Evolutionary conservation across 768 basidiomycete genomes (phyloP).

Genomic region (Collybia sp.): DNA sequence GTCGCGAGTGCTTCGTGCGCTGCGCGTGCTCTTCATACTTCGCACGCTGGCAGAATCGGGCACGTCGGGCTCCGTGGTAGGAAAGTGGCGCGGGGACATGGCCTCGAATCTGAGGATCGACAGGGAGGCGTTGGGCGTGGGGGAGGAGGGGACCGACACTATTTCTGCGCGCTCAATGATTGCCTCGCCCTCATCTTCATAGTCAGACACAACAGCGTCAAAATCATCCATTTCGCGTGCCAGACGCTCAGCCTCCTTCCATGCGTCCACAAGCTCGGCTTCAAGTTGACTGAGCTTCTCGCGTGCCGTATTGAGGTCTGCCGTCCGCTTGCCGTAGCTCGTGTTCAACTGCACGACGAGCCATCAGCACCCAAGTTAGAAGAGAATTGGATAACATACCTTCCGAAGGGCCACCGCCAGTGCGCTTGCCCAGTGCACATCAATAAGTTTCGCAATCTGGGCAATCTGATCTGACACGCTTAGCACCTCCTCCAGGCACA

Average conservation of each 20-base stretch:
- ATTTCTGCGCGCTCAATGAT: conserved; percentile 45
- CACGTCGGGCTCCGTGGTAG: conserved; percentile 1
- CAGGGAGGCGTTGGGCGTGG: conserved; percentile 10
- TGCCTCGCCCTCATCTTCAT: conserved; percentile 28
- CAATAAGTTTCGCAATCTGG: conserved; percentile 56
- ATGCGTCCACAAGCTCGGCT: conserved; percentile 75
- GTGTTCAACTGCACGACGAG: conserved; percentile 47
- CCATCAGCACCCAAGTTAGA: neutral
- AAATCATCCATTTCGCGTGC: conserved; percentile 69
- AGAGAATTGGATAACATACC: conserved; percentile 21
- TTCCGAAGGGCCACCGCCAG: conserved; percentile 75
- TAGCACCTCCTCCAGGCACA: conserved; percentile 51
- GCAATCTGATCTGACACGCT: conserved; percentile 56
- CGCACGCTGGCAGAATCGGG: neutral
- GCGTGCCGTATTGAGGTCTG: conserved; percentile 47
- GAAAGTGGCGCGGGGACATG: conserved; percentile 9
- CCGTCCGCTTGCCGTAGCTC: conserved; percentile 61
- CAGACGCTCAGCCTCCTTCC: conserved; percentile 71
- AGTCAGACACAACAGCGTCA: conserved; percentile 28
- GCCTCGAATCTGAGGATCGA: conserved; percentile 10
- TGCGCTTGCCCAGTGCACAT: conserved; percentile 72
- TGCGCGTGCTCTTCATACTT: conserved; percentile 24
- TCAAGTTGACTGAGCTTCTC: conserved; percentile 50
- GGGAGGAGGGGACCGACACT: conserved; percentile 30
- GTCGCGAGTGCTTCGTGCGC: conserved; percentile 23